Conservation (phyloP, 2,329 filamentous ascomycete genomes). For the Mariannaea sp. region DNA sequence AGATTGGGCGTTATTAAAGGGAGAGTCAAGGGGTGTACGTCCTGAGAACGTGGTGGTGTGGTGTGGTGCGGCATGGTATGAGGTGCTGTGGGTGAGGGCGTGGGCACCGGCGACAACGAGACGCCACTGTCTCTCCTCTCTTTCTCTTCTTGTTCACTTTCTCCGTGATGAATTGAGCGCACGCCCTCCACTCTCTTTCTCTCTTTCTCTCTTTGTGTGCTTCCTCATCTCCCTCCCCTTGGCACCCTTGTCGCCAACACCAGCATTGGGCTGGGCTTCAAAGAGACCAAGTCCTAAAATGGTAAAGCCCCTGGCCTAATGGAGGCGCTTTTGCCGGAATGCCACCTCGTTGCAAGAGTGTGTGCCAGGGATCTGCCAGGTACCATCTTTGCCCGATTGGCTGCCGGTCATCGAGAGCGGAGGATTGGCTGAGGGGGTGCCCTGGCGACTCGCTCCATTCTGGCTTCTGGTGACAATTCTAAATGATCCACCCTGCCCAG, state of each 20-base stretch:
- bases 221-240: neutral
- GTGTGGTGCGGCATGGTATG: slow-evolving; percentile 6
- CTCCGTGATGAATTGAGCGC: too few relatives aligned
- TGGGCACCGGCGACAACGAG: slow-evolving; percentile 1
- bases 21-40: slow-evolving; percentile 34
- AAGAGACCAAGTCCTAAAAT: neutral
- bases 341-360: neutral
- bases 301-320: slow-evolving; percentile 6
- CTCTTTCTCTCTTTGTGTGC: neutral
- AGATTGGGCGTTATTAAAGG: slow-evolving; percentile 37
- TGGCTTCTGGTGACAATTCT: slow-evolving; percentile 9
- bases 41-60: slow-evolving; percentile 3
- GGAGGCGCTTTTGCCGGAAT: neutral
- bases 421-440: neutral
- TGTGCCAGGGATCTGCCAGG: slow-evolving; percentile 30
- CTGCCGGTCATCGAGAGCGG: neutral
- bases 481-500: too few relatives aligned
- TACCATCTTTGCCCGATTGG: slow-evolving; percentile 32
- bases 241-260: neutral
- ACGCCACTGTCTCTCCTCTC: neutral
- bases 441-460: neutral
- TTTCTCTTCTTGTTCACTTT: neutral
- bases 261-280: neutral
- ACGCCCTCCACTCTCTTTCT: too few relatives aligned
- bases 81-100: slow-evolving; percentile 11